Evolutionary conservation across 495 filamentous ascomycete species (phyloP), one percentile per base, ranked within the genome.

Genomic region (Penicillium longicatenatum): DNA sequence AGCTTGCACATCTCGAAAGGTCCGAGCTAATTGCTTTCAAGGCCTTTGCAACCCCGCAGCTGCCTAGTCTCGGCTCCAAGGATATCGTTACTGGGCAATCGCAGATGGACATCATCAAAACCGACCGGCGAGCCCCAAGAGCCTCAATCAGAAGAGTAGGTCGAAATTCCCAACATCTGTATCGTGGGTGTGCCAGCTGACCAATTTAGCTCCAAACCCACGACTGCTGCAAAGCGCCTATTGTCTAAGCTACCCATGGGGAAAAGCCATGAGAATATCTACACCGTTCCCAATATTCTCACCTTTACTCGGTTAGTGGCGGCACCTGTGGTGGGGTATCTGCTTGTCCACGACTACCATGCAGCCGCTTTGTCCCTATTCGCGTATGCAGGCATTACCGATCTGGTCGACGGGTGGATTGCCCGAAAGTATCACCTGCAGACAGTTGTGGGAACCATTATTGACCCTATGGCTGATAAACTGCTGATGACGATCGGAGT

Each of bases 401-500:
- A 98, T 64, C 77, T 94, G 0, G 79, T 97, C 3, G 94, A 98
- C 73, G 94, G 94, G 39, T 97, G 85, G 76, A 92, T 98, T 56
- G 94, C 94, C 16, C 85, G 94, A 42, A 80, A 79, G 48, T 98
- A 88, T 82, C 87, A 92, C 39, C 84, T 91, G 11, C 87, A 92
- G 72, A 98, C 94, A 0, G 95, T 98, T 1, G 91, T 98, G 14
- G 94, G 94, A n/a, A 93, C 89, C 47, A 86, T 98, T 31, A 92
- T 98, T 53, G 93, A 98, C 64, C 93, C 93, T 11, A 94, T 96
- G 89, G 93, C 93, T 14, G 93, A 98, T 68, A 98, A 98, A 79
- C 84, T 85, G 11, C 78, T 98, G 58, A 98, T 98, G 94, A 97
- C 92, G 3, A 82, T 96, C 31, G 75, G 95, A 52, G 93, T 93